Conservation (phyloP, 2,329 filamentous ascomycete genomes). For the Elsinoe arachidis region DNA sequence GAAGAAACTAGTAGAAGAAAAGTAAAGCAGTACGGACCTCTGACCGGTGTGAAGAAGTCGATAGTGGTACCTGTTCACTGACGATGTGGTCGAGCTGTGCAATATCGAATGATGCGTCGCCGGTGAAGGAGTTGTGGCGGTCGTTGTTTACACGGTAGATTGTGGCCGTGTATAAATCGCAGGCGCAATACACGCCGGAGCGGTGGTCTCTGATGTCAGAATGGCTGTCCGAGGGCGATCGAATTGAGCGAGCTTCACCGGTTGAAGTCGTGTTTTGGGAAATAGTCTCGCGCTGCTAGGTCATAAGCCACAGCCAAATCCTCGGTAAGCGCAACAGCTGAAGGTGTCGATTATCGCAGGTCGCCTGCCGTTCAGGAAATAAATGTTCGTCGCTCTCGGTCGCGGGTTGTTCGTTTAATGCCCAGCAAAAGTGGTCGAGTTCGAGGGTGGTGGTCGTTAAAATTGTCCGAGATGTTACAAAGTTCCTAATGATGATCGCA, state of each 20-base stretch:
- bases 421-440: neutral
- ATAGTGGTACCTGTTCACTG: neutral
- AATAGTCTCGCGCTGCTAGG: neutral
- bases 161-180: neutral
- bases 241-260: neutral
- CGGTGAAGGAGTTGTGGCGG: neutral
- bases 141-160: neutral
- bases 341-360: neutral
- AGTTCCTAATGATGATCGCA: neutral
- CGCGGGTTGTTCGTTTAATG: neutral
- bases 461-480: neutral
- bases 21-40: conserved; percentile 3
- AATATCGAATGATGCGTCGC: neutral
- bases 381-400: neutral
- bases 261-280: conserved; percentile 1
- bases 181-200: neutral
- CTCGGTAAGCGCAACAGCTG: neutral
- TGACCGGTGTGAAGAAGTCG: neutral
- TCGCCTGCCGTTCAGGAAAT: neutral
- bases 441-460: neutral
- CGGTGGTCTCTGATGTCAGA: conserved; percentile 1
- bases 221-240: neutral
- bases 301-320: neutral
- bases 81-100: neutral
- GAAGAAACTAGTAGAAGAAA: neutral